These are phyloP conservation scores for Calvatia gigantea DNA, from an alignment of 768 basidiomycete species.

Conservation along the genomic window DNA sequence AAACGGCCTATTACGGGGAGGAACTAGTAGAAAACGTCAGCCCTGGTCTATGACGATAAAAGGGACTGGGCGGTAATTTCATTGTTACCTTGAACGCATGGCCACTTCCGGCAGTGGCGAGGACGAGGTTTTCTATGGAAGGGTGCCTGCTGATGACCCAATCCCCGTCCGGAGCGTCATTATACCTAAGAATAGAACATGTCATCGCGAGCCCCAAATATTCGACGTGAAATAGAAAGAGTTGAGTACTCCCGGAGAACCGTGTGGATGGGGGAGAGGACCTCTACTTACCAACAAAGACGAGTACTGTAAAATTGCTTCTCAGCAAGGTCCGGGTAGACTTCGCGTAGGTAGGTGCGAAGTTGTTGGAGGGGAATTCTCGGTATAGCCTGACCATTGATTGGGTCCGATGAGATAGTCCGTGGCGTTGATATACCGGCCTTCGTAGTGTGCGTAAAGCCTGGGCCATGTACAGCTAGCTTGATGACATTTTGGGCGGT, in stretches of 20 bases:
- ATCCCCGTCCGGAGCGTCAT: constrained; percentile 80
- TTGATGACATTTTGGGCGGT: constrained; percentile 71
- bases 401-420: constrained; percentile 61
- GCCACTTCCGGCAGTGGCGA: constrained; percentile 88
- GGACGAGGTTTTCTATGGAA: constrained; percentile 51
- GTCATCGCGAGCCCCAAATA: not conserved
- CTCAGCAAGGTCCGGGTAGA: constrained; percentile 77
- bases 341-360: constrained; percentile 43
- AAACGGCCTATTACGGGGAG: constrained; percentile 80
- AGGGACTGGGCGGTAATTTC: not conserved
- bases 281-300: constrained; percentile 74
- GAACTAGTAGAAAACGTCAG: constrained; percentile 52
- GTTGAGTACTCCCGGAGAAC: not conserved
- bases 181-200: constrained; percentile 58
- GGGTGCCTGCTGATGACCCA: constrained; percentile 84
- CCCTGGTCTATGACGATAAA: not conserved
- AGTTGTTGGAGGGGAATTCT: constrained; percentile 45
- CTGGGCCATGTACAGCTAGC: constrained; percentile 70
- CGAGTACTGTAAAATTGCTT: constrained; percentile 72
- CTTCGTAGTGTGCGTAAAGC: constrained; percentile 53
- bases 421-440: constrained; percentile 68
- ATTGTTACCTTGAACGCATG: constrained; percentile 76
- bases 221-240: not conserved
- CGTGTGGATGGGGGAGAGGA: constrained; percentile 3
- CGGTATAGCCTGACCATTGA: constrained; percentile 65